Conservation (phyloP, 306 rosid species). For the Luffa aegyptiaca region DNA sequence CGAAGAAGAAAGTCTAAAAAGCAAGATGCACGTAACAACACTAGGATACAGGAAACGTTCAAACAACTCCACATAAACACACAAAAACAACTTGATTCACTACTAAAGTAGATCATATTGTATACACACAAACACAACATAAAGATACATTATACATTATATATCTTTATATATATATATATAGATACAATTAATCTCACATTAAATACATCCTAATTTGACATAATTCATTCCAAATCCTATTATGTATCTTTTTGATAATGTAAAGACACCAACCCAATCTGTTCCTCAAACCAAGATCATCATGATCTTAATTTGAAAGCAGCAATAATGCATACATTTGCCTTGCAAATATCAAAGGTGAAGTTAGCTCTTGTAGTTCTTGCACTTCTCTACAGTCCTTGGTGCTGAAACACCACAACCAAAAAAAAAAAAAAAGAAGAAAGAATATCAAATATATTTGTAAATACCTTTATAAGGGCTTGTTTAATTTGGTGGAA, state of each 20-base stretch:
- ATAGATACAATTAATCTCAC: neutral
- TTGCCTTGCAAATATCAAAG: neutral
- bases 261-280: neutral
- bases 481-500: neutral
- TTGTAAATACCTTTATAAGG: neutral
- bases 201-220: neutral
- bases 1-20: neutral
- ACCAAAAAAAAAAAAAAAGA: neutral
- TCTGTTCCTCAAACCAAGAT: neutral
- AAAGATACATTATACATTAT: neutral
- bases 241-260: neutral
- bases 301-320: neutral
- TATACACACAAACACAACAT: neutral
- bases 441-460: neutral
- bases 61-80: neutral
- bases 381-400: slow-evolving; percentile 79
- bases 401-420: slow-evolving; percentile 62
- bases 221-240: neutral
- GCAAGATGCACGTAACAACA: neutral
- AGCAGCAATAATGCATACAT: neutral
- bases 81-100: neutral
- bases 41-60: too few species aligned
- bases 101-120: neutral
- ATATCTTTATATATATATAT: neutral
- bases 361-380: slow-evolving; percentile 18